Evolutionary conservation across 257 asterid genomes (phyloP).

Genomic region (Nicotiana undulata): DNA sequence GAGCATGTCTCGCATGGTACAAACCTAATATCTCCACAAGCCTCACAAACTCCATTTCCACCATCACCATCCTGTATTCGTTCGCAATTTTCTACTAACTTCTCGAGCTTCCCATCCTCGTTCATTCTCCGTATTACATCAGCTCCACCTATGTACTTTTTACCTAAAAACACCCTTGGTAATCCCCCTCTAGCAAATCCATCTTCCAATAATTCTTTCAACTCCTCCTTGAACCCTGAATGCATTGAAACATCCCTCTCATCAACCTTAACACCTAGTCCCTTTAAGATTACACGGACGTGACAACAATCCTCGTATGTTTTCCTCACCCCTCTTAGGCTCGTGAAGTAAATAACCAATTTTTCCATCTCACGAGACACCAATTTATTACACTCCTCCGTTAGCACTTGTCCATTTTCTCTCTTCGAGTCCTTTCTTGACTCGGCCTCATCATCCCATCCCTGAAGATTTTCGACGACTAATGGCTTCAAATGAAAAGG

Average conservation of each 20-base stretch:
- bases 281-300: constrained; percentile 64
- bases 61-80: constrained; percentile 25
- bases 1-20: constrained; percentile 85
- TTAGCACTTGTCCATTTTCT: background rate
- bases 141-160: constrained; percentile 61
- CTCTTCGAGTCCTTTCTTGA: background rate
- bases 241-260: constrained; percentile 94
- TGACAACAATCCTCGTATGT: constrained; percentile 88
- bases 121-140: constrained; percentile 62
- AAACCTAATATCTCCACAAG: constrained; percentile 79
- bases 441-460: background rate
- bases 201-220: constrained; percentile 56
- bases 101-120: constrained; percentile 72
- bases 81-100: constrained; percentile 57
- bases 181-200: constrained; percentile 31
- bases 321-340: constrained; percentile 82
- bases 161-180: constrained; percentile 66
- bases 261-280: constrained; percentile 63
- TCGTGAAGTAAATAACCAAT: constrained; percentile 64
- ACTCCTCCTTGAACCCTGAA: constrained; percentile 80
- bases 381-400: background rate
- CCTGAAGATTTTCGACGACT: constrained; percentile 6
- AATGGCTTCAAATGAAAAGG: constrained; percentile 51
- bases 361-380: constrained; percentile 26
- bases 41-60: constrained; percentile 42